phyloP scores from a whole-genome alignment of 1,284 basidiomycete species.

The Sanguinoderma infundibulare region DNA sequence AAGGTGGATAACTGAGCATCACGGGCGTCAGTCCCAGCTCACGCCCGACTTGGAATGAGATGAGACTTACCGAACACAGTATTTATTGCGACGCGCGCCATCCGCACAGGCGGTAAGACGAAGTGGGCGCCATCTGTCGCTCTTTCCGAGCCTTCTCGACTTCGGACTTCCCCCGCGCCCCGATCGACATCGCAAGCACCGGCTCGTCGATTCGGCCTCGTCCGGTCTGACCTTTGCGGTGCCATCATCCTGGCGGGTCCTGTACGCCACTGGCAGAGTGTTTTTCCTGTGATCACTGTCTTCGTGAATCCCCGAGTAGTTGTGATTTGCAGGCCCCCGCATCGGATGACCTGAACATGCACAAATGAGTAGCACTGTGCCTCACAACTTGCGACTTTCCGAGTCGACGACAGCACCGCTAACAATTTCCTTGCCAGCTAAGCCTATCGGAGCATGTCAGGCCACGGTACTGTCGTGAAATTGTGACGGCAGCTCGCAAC shows the following conservation, averaged over 20 bases:
- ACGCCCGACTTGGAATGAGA: not conserved
- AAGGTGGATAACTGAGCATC: not conserved
- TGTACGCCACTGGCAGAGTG: too few relatives aligned
- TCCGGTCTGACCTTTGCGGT: not conserved
- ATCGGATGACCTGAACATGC: not conserved
- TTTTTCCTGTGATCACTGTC: not conserved
- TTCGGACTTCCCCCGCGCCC: conserved; percentile 1
- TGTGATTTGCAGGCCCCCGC: not conserved
- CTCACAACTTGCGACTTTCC: not conserved
- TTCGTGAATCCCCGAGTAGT: not conserved
- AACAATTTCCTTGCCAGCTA: not conserved
- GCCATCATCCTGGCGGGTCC: not conserved
- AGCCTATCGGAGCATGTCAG: not conserved
- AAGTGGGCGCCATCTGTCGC: not conserved
- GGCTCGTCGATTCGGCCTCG: not conserved
- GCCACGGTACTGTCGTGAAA: not conserved
- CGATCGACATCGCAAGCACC: conserved; percentile 1
- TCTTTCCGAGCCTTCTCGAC: not conserved
- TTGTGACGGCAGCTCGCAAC: not conserved
- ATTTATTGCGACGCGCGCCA: too few relatives aligned
- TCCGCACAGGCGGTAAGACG: not conserved
- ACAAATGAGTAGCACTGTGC: too few relatives aligned
- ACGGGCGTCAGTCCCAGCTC: not conserved
- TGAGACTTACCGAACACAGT: not conserved
- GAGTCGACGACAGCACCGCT: not conserved